Evolutionary conservation across 2,329 filamentous ascomycete genomes (phyloP).

Genomic region (Fusarium praegraminearum): DNA sequence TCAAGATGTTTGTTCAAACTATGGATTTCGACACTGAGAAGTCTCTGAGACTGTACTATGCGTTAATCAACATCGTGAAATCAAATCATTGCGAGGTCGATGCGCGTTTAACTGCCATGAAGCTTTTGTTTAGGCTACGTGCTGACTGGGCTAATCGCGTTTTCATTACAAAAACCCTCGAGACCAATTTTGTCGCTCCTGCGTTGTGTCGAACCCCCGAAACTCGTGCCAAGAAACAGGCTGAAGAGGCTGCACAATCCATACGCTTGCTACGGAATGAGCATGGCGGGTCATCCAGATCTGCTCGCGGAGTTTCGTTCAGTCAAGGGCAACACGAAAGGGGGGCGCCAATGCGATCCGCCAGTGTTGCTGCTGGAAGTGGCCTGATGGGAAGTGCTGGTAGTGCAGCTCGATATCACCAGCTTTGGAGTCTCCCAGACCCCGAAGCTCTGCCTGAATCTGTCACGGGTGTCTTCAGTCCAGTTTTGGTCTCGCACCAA

Average conservation of each 20-base stretch:
- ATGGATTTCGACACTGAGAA: constrained; percentile 76
- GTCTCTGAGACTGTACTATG: constrained; percentile 70
- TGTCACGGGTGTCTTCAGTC: constrained; percentile 61
- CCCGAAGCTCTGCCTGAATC: constrained; percentile 64
- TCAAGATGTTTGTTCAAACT: constrained; percentile 80
- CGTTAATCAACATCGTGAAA: constrained; percentile 72
- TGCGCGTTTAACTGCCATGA: constrained; percentile 79
- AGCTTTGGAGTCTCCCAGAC: constrained; percentile 71
- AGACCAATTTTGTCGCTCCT: constrained; percentile 79
- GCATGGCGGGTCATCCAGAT: constrained; percentile 53
- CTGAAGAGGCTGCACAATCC: constrained; percentile 63
- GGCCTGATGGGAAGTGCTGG: constrained; percentile 51
- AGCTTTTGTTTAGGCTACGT: constrained; percentile 82
- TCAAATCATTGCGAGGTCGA: constrained; percentile 72
- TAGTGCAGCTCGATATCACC: constrained; percentile 56
- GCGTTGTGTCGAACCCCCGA: constrained; percentile 75
- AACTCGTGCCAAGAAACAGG: constrained; percentile 63
- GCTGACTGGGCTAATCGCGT: constrained; percentile 85
- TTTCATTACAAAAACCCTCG: constrained; percentile 76
- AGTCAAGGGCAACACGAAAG: constrained; percentile 62
- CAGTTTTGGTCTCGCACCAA: constrained; percentile 61
- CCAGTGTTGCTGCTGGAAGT: constrained; percentile 52
- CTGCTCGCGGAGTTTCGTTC: constrained; percentile 65
- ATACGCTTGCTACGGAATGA: constrained; percentile 61
- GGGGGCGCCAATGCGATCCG: constrained; percentile 55